phyloP scores from a whole-genome alignment of 2,329 filamentous ascomycete species.

The Pyrenochaeta sp. region DNA sequence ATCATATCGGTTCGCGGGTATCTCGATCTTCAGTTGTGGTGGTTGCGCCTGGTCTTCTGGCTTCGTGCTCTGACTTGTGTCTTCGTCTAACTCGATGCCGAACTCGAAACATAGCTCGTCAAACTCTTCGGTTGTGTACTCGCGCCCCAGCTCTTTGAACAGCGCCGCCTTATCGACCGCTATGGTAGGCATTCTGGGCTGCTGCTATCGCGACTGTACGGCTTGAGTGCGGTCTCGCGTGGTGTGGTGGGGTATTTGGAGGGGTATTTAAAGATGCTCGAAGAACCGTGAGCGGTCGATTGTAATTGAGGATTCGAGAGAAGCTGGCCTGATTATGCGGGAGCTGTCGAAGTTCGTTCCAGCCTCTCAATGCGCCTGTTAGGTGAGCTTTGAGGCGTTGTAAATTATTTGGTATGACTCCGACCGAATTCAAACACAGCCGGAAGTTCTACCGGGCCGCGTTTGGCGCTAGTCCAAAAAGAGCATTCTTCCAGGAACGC shows the following conservation, averaged over 20 bases:
- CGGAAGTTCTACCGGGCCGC: conserved; percentile 27
- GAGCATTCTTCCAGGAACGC: neutral
- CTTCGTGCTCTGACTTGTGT: conserved; percentile 55
- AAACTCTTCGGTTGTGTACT: conserved; percentile 93
- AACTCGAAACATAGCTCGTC: conserved; percentile 99
- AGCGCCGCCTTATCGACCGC: conserved; percentile 95
- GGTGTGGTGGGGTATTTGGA: conserved; percentile 43
- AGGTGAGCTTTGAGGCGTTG: conserved; percentile 2
- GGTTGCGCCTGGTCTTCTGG: conserved; percentile 70
- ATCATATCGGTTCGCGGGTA: conserved; percentile 91
- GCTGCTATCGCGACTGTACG: conserved; percentile 2
- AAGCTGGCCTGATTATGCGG: conserved; percentile 3
- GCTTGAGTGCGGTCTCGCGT: conserved; percentile 14
- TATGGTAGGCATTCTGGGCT: conserved; percentile 87
- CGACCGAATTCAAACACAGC: conserved; percentile 24
- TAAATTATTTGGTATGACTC: conserved; percentile 41
- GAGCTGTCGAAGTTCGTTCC: conserved; percentile 1
- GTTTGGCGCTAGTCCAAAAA: conserved; percentile 15
- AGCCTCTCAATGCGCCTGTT: neutral
- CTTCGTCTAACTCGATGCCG: conserved; percentile 96
- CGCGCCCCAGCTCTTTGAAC: conserved; percentile 88
- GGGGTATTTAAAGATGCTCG: conserved; percentile 23
- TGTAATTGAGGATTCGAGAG: neutral
- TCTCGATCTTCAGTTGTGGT: conserved; percentile 96
- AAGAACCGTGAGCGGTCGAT: conserved; percentile 28